Evolutionary conservation across 2,329 filamentous ascomycete species (phyloP), one percentile per base, ranked within the genome.

Genomic region (Dothidotthia symphoricarpi): DNA sequence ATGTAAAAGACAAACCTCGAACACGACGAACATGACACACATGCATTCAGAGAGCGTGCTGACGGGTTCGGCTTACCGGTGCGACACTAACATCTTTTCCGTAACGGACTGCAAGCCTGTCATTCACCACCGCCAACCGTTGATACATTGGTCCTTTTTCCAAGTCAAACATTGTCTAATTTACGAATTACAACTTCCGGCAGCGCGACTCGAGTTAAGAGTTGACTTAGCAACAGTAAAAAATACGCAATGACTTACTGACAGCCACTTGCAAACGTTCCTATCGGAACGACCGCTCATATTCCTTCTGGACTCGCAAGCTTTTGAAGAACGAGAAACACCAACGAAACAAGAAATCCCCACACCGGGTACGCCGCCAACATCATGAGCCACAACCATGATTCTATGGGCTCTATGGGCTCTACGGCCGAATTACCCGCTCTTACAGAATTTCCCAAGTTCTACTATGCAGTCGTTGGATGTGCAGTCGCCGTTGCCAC

Each of bases 391-490:
- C 54, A 55, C 37, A 39, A 39, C 24, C 39, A 48, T 42, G 30
- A 32, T 22, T 34, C 36, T n/a, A n/a, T n/a, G n/a, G n/a, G n/a
- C n/a, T 46, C 40, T 27, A 64, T 63, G 62, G 67, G 63, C 39
- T 58, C 51, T 34, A 72, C 71, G 71, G 60, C 65, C 51, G 70
- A 69, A 31, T 57, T 74, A 19, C 74, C 74, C 6, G 62, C 62
- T 24, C 67, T 74, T 24, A 68, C 69, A 38, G 63, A 70, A 17
- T 64, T 78, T 36, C 75, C 76, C 47, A 67, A 71, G 32, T 72
- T 74, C 51, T 79, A 78, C 57, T 78, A 75, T 70, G 70, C 69
- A 1, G 69, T 75, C 3, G 68, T 78, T 3, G 73, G 71, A 12
- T 62, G 64, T 14, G 64, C 65, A 13, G 67, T 75, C 31, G 72